A percentile compares a stretch with the other conserved stretches of the same genome.
phyloP scores from a whole-genome alignment of 129 eudicot species.

The Flaveria brownii region DNA sequence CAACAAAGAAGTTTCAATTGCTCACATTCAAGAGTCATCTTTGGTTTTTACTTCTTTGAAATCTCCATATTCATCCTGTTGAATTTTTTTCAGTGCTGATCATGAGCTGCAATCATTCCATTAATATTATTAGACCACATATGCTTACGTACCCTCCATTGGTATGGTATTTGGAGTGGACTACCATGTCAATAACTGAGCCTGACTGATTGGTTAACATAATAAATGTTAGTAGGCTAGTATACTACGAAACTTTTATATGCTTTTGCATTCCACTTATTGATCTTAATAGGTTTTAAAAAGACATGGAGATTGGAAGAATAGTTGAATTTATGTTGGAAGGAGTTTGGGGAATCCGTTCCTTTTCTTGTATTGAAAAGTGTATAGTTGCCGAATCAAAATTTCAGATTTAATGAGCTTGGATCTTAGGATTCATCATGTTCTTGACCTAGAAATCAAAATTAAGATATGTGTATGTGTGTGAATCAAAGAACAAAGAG shows the following conservation, averaged over 20 bases:
- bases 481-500: too few species aligned
- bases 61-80: neutral
- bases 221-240: too few species aligned
- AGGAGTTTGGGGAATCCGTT: neutral
- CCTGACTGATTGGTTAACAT: too few species aligned
- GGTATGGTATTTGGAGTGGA: too few species aligned
- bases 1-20: neutral
- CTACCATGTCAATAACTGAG: too few species aligned
- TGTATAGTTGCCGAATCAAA: neutral
- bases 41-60: neutral
- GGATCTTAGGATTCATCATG: too few species aligned
- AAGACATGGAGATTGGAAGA: neutral
- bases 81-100: neutral
- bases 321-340: neutral
- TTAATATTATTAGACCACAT: too few species aligned
- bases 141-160: too few species aligned
- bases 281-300: neutral
- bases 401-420: too few species aligned
- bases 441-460: too few species aligned
- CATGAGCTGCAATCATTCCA: neutral
- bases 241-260: neutral
- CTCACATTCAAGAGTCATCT: neutral
- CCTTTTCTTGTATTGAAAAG: neutral
- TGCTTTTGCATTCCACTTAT: neutral
- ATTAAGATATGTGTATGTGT: too few species aligned